Base-by-base conservation (phyloP, 2,329 filamentous ascomycete genomes). In the Botrytis aclada region DNA sequence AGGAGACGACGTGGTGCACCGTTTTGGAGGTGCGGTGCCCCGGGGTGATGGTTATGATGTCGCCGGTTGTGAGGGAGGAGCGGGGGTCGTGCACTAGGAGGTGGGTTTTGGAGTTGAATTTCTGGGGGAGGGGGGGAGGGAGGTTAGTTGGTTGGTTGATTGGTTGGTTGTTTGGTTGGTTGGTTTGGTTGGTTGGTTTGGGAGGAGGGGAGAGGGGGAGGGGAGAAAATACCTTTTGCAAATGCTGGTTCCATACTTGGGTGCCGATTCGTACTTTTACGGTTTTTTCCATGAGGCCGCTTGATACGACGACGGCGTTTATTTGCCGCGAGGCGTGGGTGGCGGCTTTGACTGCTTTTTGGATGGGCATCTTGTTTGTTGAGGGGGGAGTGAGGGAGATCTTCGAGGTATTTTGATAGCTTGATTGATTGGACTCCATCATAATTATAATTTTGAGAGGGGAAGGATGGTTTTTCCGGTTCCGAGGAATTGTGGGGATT, bases 31-130 rank as follows among this genome's bases (percentile, higher is more conserved):
- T 88, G 70, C 88, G 88, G 86, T 87, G 90, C 72, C 90, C 90
- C 8, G 89, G 86, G 12, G 86, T 85, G 77, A 95, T 92, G 75
- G 89, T 86, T 41, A 96, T 88, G 4, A 95, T 88, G 81, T 96
- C 93, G 80, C 93, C 93, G 69, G 88, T 87, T 73, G 90, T 87
- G 54, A 94, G 86, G 39, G 92, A 94, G 77, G 89, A 88, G 81
- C 88, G 89, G 41, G 93, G 93, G 82, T 96, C 93, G 84, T 94
- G 92, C 54, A 95, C 92, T 43, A 95, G 88, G 80, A 91, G 87
- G 76, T 89, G 87, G 76, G 86, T 85, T 34, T 88, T 87, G 62
- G 87, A 84, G 78, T 90, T 87, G 82, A 92, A 95, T 84, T 87
- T 84, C 90, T 92, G 76, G 25, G 39, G 25, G 34, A 25, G 43